Evolutionary conservation across 805 yeast genomes (phyloP).

Genomic region (Cyberlindnera mississippiensis): DNA sequence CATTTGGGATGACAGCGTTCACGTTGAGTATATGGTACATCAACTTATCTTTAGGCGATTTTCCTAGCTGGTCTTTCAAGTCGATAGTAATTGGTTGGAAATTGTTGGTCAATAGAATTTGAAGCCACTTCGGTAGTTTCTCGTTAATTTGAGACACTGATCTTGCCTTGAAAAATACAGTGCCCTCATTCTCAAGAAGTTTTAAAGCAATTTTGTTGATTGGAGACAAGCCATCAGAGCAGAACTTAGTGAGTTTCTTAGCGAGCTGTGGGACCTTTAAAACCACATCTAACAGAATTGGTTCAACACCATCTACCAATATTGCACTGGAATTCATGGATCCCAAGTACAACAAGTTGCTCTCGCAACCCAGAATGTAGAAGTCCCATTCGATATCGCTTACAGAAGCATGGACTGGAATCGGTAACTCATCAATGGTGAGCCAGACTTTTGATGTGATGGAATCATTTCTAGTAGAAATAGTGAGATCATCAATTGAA

Average conservation of each 20-base stretch:
- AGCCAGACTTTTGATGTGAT: neutral
- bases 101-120: constrained; percentile 9
- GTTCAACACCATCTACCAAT: neutral
- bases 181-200: constrained; percentile 3
- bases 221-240: constrained; percentile 23
- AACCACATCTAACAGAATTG: neutral
- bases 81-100: constrained; percentile 11
- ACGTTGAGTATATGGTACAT: constrained; percentile 3
- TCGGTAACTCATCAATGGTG: neutral
- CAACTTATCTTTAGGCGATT: neutral
- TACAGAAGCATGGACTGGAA: neutral
- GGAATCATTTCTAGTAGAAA: neutral
- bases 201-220: constrained; percentile 14
- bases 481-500: neutral
- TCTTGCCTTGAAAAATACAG: constrained; percentile 12
- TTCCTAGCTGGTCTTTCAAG: neutral
- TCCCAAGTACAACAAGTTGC: constrained; percentile 12
- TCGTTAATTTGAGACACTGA: constrained; percentile 10
- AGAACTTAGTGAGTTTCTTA: constrained; percentile 7
- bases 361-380: constrained; percentile 17
- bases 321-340: constrained; percentile 5
- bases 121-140: constrained; percentile 18
- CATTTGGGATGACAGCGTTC: constrained; percentile 8
- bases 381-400: constrained; percentile 21
- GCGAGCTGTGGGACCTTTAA: constrained; percentile 7